phyloP scores from a whole-genome alignment of 306 rosid genomes.

The Sechiopsis laciniata region DNA sequence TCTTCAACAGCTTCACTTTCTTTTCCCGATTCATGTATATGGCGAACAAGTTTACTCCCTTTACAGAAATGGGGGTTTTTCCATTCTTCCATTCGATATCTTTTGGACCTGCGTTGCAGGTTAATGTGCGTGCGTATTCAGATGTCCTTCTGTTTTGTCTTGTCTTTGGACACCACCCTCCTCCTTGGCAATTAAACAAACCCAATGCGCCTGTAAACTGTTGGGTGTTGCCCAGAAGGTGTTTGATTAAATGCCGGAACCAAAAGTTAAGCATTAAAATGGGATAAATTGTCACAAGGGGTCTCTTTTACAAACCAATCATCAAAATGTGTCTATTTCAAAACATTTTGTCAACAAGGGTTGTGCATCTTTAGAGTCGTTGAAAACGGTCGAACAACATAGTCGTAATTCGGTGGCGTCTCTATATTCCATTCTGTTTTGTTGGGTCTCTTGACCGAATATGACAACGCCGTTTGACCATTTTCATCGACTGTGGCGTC shows the following conservation, averaged over 20 bases:
- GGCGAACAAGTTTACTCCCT: conserved; percentile 43
- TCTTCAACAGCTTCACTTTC: conserved; percentile 45
- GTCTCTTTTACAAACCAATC: no score
- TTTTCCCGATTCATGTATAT: conserved; percentile 43
- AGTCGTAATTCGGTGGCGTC: no score
- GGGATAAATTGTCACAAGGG: no score
- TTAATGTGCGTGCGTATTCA: conserved; percentile 34
- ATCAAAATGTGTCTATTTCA: no score
- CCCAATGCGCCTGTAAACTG: conserved; percentile 67
- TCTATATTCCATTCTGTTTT: no score
- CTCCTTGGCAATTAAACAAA: conserved; percentile 73
- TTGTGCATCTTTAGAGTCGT: no score
- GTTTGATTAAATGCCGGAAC: conserved; percentile 8
- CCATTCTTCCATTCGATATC: conserved; percentile 59
- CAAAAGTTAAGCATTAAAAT: not conserved
- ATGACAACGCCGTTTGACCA: no score
- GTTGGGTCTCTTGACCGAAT: no score
- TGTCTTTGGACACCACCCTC: conserved; percentile 61
- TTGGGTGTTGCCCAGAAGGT: conserved; percentile 6
- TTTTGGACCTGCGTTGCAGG: conserved; percentile 44
- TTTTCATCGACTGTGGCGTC: no score
- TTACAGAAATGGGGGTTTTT: conserved; percentile 32
- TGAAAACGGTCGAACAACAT: no score
- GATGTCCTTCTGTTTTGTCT: conserved; percentile 48
- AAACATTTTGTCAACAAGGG: no score